A percentile compares a stretch with the other conserved stretches of the same genome.
Conservation (phyloP, 805 yeast species). For the Kuraishia hungarica region DNA sequence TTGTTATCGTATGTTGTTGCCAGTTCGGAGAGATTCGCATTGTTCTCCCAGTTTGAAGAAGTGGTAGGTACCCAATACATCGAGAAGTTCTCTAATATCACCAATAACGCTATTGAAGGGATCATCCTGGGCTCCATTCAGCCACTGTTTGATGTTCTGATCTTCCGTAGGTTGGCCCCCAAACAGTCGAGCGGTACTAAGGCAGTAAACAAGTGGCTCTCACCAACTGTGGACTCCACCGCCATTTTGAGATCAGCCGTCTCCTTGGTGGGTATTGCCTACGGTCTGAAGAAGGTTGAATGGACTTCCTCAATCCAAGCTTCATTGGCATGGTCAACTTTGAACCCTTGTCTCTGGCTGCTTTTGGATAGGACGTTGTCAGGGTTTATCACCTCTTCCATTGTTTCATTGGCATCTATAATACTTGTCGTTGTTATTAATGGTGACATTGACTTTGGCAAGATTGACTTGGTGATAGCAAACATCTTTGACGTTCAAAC, state of each 20-base stretch:
- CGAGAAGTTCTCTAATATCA: conserved; percentile 21
- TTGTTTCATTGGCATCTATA: conserved; percentile 23
- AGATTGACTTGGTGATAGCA: neutral
- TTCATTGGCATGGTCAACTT: conserved; percentile 49
- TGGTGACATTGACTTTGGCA: neutral
- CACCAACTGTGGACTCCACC: conserved; percentile 7
- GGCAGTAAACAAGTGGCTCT: neutral
- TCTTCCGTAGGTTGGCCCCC: conserved; percentile 7
- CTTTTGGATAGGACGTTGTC: conserved; percentile 51
- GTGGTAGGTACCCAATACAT: neutral
- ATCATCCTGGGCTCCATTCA: conserved; percentile 46
- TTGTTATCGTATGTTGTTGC: neutral
- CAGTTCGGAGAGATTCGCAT: neutral
- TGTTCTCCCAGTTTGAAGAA: neutral
- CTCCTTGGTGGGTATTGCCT: conserved; percentile 63
- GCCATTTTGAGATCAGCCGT: conserved; percentile 33
- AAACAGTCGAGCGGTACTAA: neutral
- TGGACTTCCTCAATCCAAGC: conserved; percentile 65
- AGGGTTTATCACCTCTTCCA: conserved; percentile 35
- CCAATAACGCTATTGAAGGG: conserved; percentile 40
- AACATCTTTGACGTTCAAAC: neutral
- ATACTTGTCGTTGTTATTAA: neutral
- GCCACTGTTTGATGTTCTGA: conserved; percentile 29
- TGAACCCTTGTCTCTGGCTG: conserved; percentile 62
- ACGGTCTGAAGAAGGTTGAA: conserved; percentile 59